Percentiles rank a stretch among this genome's conserved stretches.
Evolutionary conservation across 2,329 filamentous ascomycete genomes (phyloP).

Genomic region (Aspergillus sp.): DNA sequence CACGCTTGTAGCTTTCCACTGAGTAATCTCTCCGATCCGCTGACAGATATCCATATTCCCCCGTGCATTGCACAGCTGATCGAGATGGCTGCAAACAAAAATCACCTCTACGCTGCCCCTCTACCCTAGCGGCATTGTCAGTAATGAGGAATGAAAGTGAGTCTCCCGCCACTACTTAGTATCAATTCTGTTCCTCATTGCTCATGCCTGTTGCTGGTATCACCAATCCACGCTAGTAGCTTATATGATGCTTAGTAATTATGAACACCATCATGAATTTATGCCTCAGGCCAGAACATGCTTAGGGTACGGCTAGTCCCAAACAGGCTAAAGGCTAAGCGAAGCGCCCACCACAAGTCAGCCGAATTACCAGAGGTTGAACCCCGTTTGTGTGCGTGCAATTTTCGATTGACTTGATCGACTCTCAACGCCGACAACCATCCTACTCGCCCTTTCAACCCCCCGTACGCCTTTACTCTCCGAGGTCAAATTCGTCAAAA

Average conservation of each 20-base stretch:
- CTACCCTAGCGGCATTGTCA: not conserved
- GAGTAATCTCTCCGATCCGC: no score
- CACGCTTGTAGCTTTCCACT: no score
- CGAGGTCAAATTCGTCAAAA: constrained; percentile 52
- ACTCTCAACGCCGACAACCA: constrained; percentile 37
- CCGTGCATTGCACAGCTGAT: no score
- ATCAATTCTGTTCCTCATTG: not conserved
- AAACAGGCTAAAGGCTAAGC: constrained; percentile 40
- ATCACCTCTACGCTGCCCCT: no score
- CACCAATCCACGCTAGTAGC: not conserved
- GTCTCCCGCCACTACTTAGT: no score
- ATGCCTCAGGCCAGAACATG: constrained; percentile 15
- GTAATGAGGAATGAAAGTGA: not conserved
- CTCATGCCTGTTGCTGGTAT: not conserved
- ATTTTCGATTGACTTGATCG: constrained; percentile 32
- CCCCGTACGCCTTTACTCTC: constrained; percentile 26
- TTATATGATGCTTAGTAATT: not conserved
- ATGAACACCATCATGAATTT: not conserved
- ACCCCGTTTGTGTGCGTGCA: constrained; percentile 36
- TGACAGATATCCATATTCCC: no score
- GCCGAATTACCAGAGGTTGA: constrained; percentile 26
- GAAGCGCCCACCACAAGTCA: constrained; percentile 33
- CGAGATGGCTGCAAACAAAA: no score
- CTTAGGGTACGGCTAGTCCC: constrained; percentile 43
- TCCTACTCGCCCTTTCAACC: constrained; percentile 27